Evolutionary conservation across 2,329 filamentous ascomycete genomes (phyloP).

Genomic region (Microdochium bolleyi): DNA sequence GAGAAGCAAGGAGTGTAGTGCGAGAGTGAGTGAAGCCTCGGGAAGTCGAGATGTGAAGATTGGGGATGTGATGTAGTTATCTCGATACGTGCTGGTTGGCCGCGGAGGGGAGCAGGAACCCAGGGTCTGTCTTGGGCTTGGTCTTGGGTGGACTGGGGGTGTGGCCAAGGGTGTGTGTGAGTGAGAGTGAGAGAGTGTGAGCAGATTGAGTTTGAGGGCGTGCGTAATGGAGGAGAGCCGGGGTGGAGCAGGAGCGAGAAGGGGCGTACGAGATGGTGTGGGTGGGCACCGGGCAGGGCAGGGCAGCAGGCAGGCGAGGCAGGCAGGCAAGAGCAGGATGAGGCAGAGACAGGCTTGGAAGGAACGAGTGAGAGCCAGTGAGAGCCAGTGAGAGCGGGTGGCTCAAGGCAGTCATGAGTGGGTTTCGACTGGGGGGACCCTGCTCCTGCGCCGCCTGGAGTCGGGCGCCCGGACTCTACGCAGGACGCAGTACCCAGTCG

Average conservation of each 20-base stretch:
- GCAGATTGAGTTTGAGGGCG: background rate
- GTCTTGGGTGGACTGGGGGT: background rate
- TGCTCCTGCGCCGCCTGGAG: background rate
- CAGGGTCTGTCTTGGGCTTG: slow-evolving; percentile 1
- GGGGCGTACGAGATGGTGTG: background rate
- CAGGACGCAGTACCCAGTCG: too few species aligned
- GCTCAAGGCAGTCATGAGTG: background rate
- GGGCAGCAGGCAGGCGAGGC: background rate
- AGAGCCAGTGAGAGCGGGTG: background rate
- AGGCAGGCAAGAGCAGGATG: background rate
- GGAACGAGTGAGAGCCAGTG: background rate
- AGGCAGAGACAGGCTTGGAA: background rate
- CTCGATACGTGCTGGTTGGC: background rate
- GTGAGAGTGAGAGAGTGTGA: background rate
- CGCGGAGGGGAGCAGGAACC: background rate
- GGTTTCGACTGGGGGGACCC: background rate
- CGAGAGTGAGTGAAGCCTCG: background rate
- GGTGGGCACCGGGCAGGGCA: background rate
- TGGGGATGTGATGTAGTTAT: background rate
- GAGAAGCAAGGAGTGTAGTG: background rate
- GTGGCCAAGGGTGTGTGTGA: background rate
- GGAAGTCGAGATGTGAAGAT: background rate
- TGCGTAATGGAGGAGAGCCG: background rate
- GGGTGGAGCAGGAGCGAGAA: background rate
- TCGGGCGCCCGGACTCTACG: background rate